Conservation (phyloP, 306 rosid genomes). For the Fragaria nilgerrensis region DNA sequence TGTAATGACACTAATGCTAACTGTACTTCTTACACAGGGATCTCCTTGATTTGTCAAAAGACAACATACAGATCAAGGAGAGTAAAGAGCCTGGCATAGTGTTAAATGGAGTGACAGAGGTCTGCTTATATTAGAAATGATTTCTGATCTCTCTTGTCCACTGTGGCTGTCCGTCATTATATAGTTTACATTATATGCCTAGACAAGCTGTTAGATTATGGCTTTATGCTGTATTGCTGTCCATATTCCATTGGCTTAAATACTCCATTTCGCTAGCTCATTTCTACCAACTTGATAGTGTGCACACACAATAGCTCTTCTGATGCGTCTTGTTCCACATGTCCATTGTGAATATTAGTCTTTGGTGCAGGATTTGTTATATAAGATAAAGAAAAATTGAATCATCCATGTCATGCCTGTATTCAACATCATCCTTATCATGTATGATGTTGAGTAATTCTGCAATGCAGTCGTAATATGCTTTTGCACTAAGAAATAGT, state of each 20-base stretch:
- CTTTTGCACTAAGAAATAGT: conserved; percentile 6
- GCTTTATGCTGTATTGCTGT: not conserved
- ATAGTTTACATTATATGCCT: not conserved
- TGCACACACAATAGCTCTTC: not conserved
- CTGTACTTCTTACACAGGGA: too few relatives aligned
- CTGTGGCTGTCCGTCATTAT: not conserved
- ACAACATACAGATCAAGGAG: conserved; percentile 77
- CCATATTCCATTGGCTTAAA: not conserved
- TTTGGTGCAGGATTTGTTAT: too few relatives aligned
- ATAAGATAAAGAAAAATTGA: too few relatives aligned
- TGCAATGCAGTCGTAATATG: not conserved
- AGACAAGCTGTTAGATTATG: not conserved
- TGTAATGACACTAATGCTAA: conserved; percentile 15
- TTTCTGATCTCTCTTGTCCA: not conserved
- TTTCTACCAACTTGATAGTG: not conserved
- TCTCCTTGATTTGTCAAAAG: conserved; percentile 78
- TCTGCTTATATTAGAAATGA: not conserved
- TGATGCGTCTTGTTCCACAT: not conserved
- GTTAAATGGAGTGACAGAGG: conserved; percentile 41
- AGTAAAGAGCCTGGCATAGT: conserved; percentile 65
- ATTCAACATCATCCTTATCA: not conserved
- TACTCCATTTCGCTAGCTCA: not conserved
- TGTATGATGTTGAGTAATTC: not conserved
- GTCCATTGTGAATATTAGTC: not conserved
- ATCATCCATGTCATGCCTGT: too few relatives aligned